Evolutionary conservation across 352 stramenopile species (phyloP).

Genomic region (Pythium vanterpoolii): DNA sequence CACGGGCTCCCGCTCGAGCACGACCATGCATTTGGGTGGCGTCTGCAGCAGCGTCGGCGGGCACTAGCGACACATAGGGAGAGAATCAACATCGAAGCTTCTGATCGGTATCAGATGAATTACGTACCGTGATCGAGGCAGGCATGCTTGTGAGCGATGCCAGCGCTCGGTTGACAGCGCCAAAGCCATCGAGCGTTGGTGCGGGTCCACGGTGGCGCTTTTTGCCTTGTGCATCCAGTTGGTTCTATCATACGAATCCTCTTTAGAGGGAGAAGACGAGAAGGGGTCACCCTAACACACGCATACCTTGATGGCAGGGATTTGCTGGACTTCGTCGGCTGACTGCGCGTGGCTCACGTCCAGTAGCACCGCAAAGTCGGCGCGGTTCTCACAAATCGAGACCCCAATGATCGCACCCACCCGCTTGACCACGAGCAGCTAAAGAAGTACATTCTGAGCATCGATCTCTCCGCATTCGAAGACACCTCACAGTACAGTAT

Average conservation of each 20-base stretch:
- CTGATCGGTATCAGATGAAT: not conserved
- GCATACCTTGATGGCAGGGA: conserved; percentile 65
- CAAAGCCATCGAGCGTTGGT: conserved; percentile 73
- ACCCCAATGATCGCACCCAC: conserved; percentile 45
- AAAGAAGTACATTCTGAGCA: not conserved
- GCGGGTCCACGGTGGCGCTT: conserved; percentile 66
- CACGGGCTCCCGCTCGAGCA: conserved; percentile 76
- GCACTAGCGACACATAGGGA: conserved; percentile 20
- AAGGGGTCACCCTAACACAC: no score
- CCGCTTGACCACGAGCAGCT: conserved; percentile 42
- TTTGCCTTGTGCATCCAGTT: conserved; percentile 44
- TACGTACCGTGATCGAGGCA: conserved; percentile 34
- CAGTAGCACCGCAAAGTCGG: conserved; percentile 64
- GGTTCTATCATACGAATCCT: conserved; percentile 31
- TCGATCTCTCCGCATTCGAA: not conserved
- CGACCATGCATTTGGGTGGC: conserved; percentile 31
- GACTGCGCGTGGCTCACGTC: conserved; percentile 69
- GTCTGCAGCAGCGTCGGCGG: conserved; percentile 42
- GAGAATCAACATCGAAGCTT: not conserved
- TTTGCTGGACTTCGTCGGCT: conserved; percentile 68
- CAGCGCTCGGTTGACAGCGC: conserved; percentile 67
- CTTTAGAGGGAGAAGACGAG: not conserved
- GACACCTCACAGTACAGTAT: not conserved
- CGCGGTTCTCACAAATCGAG: conserved; percentile 51
- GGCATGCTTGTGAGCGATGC: conserved; percentile 43